phyloP scores from a whole-genome alignment of 192 early-diverging fungal species.

The Thamnidium elegans region DNA sequence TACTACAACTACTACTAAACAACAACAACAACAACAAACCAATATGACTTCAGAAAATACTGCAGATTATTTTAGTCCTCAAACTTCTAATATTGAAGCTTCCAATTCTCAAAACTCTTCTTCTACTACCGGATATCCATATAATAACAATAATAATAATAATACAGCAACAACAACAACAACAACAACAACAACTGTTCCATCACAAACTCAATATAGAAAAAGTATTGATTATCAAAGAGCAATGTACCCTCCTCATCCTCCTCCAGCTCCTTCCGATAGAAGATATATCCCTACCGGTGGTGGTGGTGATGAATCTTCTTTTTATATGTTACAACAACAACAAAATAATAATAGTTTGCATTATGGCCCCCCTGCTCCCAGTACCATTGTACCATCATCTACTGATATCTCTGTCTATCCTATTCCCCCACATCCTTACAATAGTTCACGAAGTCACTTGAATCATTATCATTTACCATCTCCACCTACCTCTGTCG shows the following conservation, averaged over 20 bases:
- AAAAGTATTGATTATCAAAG: slow-evolving; percentile 5
- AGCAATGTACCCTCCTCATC: slow-evolving; percentile 4
- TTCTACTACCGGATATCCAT: too few species aligned
- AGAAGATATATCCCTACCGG: neutral
- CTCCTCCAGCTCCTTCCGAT: neutral
- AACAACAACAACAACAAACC: too few species aligned
- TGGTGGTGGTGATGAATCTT: neutral
- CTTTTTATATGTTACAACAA: neutral
- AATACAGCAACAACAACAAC: too few species aligned
- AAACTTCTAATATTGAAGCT: too few species aligned
- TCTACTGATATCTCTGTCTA: neutral
- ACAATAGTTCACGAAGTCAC: neutral
- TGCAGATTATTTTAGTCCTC: too few species aligned
- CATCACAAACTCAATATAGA: slow-evolving; percentile 1
- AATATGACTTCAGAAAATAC: too few species aligned
- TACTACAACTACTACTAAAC: too few species aligned
- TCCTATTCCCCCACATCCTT: neutral
- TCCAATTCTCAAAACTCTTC: too few species aligned
- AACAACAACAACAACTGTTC: too few species aligned
- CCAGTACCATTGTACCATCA: neutral
- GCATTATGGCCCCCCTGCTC: neutral
- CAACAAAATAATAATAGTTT: neutral
- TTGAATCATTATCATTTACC: slow-evolving; percentile 17
- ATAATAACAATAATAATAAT: too few species aligned
- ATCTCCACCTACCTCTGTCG: slow-evolving; percentile 19